phyloP scores from a whole-genome alignment of 2,329 filamentous ascomycete species.

The Fusarium stilboides region DNA sequence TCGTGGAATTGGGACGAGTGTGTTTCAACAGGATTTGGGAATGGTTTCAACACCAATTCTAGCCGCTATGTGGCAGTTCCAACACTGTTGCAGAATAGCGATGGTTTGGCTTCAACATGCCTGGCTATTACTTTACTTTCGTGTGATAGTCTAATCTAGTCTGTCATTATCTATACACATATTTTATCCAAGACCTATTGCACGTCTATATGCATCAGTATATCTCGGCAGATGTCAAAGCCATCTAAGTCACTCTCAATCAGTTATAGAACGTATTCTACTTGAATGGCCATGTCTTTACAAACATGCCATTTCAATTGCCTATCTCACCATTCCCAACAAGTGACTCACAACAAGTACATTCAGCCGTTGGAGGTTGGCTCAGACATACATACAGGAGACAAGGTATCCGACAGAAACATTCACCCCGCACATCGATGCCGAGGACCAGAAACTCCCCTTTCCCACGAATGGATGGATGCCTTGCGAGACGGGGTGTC shows the following conservation, averaged over 20 bases:
- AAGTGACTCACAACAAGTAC: conserved; percentile 28
- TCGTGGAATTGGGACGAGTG: neutral
- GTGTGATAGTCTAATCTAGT: conserved; percentile 17
- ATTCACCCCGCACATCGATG: neutral
- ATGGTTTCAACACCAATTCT: conserved; percentile 22
- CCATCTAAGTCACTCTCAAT: neutral
- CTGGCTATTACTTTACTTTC: conserved; percentile 28
- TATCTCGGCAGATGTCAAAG: neutral
- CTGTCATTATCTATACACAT: conserved; percentile 12
- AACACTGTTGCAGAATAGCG: conserved; percentile 26
- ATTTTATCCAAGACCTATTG: neutral
- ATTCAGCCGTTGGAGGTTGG: neutral
- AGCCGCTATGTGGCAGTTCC: neutral
- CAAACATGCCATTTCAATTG: conserved; percentile 8
- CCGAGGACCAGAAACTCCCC: conserved; percentile 2
- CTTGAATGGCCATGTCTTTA: neutral
- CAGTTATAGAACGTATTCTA: conserved; percentile 9
- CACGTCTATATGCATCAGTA: neutral
- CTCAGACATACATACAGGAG: conserved; percentile 3
- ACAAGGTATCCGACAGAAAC: neutral
- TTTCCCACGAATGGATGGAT: conserved; percentile 25
- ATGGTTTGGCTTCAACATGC: conserved; percentile 32
- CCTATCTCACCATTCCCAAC: conserved; percentile 3
- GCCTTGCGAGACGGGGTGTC: conserved; percentile 37
- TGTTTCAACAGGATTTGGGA: conserved; percentile 30